These are phyloP conservation scores for Trichoderma cornu-damae DNA, from an alignment of 2,329 filamentous ascomycete species.

Conservation along the genomic window DNA sequence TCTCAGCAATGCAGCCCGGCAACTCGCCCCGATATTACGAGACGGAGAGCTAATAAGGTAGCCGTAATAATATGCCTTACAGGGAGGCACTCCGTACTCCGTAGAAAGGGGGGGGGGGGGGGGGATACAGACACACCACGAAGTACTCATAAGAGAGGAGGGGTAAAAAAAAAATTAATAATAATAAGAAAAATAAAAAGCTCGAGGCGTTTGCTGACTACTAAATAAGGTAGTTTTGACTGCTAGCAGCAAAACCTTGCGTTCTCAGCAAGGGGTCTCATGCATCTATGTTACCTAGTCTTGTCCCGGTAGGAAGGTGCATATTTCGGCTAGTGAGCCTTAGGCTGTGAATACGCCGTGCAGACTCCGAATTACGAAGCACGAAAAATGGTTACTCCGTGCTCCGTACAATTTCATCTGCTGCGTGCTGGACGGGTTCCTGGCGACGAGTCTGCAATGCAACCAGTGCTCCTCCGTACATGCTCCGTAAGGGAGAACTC, in stretches of 20 bases:
- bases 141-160: no score
- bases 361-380: not conserved
- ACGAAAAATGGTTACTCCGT: constrained; percentile 1
- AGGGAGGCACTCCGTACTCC: no score
- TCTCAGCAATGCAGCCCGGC: not conserved
- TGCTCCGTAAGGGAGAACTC: no score
- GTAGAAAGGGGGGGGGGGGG: not conserved
- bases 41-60: not conserved
- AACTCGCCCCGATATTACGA: not conserved
- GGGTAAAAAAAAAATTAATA: no score
- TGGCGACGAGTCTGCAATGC: not conserved
- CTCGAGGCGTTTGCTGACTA: not conserved
- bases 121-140: not conserved
- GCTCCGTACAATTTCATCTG: not conserved
- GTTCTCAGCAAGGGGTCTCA: constrained; percentile 6
- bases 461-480: not conserved
- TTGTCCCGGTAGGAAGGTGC: constrained; percentile 14
- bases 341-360: not conserved
- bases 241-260: no score
- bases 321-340: constrained; percentile 12
- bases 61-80: not conserved
- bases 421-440: not conserved
- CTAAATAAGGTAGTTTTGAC: no score
- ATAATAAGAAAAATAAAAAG: not conserved
- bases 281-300: constrained; percentile 15